A percentile compares a stretch with the other conserved stretches of the same genome.
Conservation (phyloP, 441 rosid genomes). For the Melastoma candidum region DNA sequence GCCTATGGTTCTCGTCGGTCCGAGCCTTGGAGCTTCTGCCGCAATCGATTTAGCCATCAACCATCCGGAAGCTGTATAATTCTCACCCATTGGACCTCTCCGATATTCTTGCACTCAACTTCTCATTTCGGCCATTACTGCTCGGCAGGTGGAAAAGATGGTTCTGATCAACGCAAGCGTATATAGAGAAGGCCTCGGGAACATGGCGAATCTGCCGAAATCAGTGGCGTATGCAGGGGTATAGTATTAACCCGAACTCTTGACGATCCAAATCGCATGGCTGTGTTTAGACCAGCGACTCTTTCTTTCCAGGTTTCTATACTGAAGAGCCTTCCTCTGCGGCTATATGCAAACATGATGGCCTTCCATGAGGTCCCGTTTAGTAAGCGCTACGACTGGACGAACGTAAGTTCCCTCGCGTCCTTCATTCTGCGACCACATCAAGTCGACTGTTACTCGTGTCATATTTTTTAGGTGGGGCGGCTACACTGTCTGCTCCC, state of each 20-base stretch:
- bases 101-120: background rate
- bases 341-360: constrained; percentile 40
- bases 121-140: background rate
- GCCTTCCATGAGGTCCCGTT: constrained; percentile 42
- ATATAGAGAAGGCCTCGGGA: constrained; percentile 76
- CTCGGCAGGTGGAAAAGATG: constrained; percentile 60
- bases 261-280: too few relatives aligned
- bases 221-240: constrained; percentile 80
- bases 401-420: constrained; percentile 35
- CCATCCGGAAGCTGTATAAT: constrained; percentile 69
- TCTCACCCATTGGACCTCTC: constrained; percentile 6
- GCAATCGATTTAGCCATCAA: constrained; percentile 72
- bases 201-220: constrained; percentile 58
- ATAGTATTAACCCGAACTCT: constrained; percentile 11
- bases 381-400: constrained; percentile 44
- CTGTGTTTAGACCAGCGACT: too few relatives aligned
- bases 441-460: too few relatives aligned
- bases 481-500: constrained; percentile 63
- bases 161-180: constrained; percentile 82
- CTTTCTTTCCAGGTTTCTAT: constrained; percentile 34
- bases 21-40: constrained; percentile 94
- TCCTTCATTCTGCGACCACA: background rate
- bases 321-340: constrained; percentile 44
- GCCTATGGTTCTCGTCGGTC: constrained; percentile 80
- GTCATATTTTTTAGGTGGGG: constrained; percentile 28